Conservation (phyloP, 2,329 filamentous ascomycete genomes). For the Anisogramma anomala region DNA sequence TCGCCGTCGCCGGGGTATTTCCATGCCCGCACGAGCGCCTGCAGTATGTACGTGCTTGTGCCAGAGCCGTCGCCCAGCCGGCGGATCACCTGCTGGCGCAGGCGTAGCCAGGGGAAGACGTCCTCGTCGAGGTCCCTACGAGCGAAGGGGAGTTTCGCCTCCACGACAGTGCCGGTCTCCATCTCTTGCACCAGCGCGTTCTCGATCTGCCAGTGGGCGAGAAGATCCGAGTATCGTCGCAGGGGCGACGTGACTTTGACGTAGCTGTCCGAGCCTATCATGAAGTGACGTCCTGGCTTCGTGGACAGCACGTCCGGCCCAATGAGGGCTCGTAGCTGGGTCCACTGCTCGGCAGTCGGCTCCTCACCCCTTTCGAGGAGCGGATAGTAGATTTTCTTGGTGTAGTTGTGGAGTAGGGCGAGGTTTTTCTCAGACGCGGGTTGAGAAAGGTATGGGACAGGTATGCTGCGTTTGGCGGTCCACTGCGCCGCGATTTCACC, state of each 20-base stretch:
- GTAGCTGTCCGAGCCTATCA: conserved; percentile 49
- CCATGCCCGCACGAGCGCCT: conserved; percentile 51
- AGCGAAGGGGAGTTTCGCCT: conserved; percentile 35
- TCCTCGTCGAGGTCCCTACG: conserved; percentile 28
- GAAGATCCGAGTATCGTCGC: conserved; percentile 50
- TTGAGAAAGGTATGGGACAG: conserved; percentile 47
- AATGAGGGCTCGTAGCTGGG: conserved; percentile 26
- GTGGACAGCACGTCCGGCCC: conserved; percentile 43
- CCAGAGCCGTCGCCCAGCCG: conserved; percentile 33
- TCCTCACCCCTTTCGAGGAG: conserved; percentile 25
- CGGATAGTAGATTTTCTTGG: conserved; percentile 28
- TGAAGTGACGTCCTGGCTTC: conserved; percentile 42
- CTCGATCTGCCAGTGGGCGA: conserved; percentile 57
- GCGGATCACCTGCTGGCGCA: conserved; percentile 41
- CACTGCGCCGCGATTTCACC: conserved; percentile 50
- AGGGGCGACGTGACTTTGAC: conserved; percentile 54
- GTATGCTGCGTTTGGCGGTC: conserved; percentile 45
- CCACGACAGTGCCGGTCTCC: conserved; percentile 19
- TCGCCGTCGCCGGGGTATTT: conserved; percentile 32
- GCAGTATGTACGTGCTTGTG: conserved; percentile 41
- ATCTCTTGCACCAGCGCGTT: conserved; percentile 39
- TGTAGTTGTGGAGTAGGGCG: conserved; percentile 27
- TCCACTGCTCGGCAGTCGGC: conserved; percentile 22
- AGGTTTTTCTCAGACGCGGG: conserved; percentile 29
- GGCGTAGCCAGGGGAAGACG: conserved; percentile 37